Evolutionary conservation across 176 grass and related monocot species (phyloP), one percentile per base, ranked within the genome.

Genomic region (Paspalum vaginatum): DNA sequence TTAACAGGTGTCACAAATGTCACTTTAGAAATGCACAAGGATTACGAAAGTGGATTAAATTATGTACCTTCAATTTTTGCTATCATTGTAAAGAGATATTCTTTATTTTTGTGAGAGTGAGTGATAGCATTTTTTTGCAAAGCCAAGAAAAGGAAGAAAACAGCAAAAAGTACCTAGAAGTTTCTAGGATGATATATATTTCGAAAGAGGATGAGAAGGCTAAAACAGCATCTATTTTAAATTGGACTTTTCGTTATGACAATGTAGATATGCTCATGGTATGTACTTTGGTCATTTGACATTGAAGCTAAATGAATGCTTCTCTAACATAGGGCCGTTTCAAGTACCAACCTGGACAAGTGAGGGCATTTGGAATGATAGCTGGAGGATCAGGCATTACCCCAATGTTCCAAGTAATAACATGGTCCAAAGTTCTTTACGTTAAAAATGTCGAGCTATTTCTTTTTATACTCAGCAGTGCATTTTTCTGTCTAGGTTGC

Each of bases 331-430:
- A 94, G 90, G 92, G 88, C 2, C 91, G 88, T 74, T 98, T 98
- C 88, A 94, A 88, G 47, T 98, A 98, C 85, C 92, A 89, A 79
- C 85, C 88, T 63, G 92, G 90, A 42, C 92, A 98, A 91, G 95
- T 94, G 27, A 92, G 87, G 64, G 95, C 92, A 70, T 98, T 98
- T 85, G 95, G 92, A 81, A 98, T 98, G 95, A 27, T 94, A 84
- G 88, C 92, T 89, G 95, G 92, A 54, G 95, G 95, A 79, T 98
- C 95, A 68, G 90, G 95, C 74, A 98, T 98, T 70, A 98, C 95
- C 2, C 92, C 90, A 74, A 94, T 98, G 92, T 98, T 98, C 89
- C 95, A 98, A 92, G 90, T 98, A 94, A 66, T 72, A 53, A 20
- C 17, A 6, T 21, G 26, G 14, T 62, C 78, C 71, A 61, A 90